Evolutionary conservation across 805 yeast species (phyloP).

Genomic region (Ogataea henricii): DNA sequence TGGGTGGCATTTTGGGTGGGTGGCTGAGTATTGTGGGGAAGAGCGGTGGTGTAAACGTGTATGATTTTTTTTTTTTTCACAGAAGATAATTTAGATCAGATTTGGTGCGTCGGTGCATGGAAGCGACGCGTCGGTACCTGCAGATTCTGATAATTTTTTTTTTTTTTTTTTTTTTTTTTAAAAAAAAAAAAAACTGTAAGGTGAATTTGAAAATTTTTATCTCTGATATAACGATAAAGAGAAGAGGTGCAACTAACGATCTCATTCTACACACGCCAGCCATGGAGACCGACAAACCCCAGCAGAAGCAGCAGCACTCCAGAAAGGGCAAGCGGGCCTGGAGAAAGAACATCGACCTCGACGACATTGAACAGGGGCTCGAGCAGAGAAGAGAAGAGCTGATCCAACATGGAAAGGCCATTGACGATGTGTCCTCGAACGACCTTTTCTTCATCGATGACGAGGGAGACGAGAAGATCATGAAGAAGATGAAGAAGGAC

Average conservation of each 20-base stretch:
- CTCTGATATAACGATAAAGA: background rate
- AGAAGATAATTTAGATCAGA: background rate
- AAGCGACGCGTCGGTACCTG: constrained; percentile 5
- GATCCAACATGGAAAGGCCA: constrained; percentile 46
- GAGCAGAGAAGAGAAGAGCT: constrained; percentile 68
- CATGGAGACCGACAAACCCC: constrained; percentile 43
- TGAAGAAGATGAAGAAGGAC: constrained; percentile 42
- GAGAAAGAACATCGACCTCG: constrained; percentile 89
- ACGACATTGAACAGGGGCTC: constrained; percentile 71
- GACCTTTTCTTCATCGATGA: constrained; percentile 67
- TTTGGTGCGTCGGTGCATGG: background rate
- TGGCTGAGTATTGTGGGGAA: background rate
- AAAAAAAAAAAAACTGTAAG: too few relatives aligned
- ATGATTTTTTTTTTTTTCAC: constrained; percentile 4
- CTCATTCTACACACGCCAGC: background rate
- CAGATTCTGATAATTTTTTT: constrained; percentile 3
- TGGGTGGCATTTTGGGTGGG: background rate
- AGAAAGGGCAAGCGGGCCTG: constrained; percentile 92
- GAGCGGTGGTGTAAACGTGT: background rate
- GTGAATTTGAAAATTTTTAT: background rate
- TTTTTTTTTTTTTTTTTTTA: constrained; percentile 5
- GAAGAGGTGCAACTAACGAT: background rate
- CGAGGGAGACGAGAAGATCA: constrained; percentile 52
- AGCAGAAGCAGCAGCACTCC: constrained; percentile 68
- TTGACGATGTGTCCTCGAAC: constrained; percentile 44